A percentile compares a stretch with the other conserved stretches of the same genome.
These are phyloP conservation scores for Corinectria fuckeliana DNA, from an alignment of 2,329 filamentous ascomycete species.

Conservation along the genomic window DNA sequence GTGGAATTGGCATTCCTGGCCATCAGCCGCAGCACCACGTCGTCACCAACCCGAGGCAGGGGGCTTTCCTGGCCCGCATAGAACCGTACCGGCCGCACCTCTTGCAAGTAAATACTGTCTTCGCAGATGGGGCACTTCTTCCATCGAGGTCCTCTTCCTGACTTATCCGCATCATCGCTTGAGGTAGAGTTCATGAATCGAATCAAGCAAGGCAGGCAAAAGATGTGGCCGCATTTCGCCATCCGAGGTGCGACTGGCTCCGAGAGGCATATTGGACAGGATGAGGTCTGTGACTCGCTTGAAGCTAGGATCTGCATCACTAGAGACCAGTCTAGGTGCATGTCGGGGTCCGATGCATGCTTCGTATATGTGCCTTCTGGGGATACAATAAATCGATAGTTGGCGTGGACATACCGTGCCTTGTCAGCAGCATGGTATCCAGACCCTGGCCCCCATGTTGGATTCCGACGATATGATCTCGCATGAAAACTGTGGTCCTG, in stretches of 20 bases:
- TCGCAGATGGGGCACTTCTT: conserved; percentile 98
- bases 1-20: conserved; percentile 82
- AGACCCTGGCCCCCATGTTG: conserved; percentile 84
- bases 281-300: conserved; percentile 83
- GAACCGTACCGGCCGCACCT: conserved; percentile 88
- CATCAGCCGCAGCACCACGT: conserved; percentile 88
- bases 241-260: conserved; percentile 93
- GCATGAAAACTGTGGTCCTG: conserved; percentile 61
- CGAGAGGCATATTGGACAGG: conserved; percentile 93
- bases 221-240: conserved; percentile 97
- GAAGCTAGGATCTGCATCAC: conserved; percentile 93
- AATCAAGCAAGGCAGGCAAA: conserved; percentile 90
- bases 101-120: conserved; percentile 90
- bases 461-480: conserved; percentile 70
- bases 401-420: conserved; percentile 88
- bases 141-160: conserved; percentile 77
- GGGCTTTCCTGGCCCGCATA: conserved; percentile 88
- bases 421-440: conserved; percentile 92
- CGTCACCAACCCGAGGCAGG: conserved; percentile 80
- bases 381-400: conserved; percentile 95
- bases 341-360: conserved; percentile 85
- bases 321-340: conserved; percentile 88
- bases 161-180: conserved; percentile 70
- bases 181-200: conserved; percentile 91
- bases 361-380: conserved; percentile 79